These are phyloP conservation scores for Yamadazyma membranifaciens DNA, from an alignment of 1,139 yeast species.

Conservation along the genomic window DNA sequence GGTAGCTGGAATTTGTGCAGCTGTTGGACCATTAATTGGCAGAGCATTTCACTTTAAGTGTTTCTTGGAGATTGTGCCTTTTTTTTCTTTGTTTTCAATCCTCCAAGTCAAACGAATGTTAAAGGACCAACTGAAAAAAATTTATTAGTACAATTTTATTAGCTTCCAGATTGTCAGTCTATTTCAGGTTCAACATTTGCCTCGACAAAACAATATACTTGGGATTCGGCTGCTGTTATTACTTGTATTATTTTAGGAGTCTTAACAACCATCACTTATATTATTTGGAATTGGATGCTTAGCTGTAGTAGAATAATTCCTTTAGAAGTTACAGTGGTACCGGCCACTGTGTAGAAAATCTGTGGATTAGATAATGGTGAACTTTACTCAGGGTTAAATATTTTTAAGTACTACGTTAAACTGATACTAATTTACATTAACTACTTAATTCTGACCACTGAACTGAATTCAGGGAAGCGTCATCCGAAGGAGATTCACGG, in stretches of 20 bases:
- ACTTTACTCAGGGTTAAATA: no score
- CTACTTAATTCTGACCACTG: no score
- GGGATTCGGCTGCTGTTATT: conserved; percentile 54
- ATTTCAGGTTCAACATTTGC: conserved; percentile 43
- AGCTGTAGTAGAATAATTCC: conserved; percentile 30
- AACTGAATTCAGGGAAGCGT: no score
- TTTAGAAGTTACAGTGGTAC: conserved; percentile 21
- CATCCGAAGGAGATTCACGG: no score
- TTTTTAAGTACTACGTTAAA: no score
- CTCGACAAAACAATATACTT: conserved; percentile 42
- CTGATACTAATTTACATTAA: no score
- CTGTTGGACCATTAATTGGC: conserved; percentile 56
- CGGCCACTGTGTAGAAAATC: no score
- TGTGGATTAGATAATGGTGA: no score
- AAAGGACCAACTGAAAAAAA: conserved; percentile 32
- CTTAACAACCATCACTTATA: conserved; percentile 16
- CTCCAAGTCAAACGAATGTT: conserved; percentile 26
- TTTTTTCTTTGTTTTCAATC: conserved; percentile 28
- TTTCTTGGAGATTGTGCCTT: conserved; percentile 75
- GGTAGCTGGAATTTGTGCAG: conserved; percentile 42
- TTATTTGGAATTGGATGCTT: conserved; percentile 27
- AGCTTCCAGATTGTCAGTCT: conserved; percentile 41
- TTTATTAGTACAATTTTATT: conserved; percentile 48
- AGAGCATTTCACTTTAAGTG: conserved; percentile 47
- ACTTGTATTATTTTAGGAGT: conserved; percentile 48